A percentile compares a stretch with the other conserved stretches of the same genome.
These are phyloP conservation scores for Sphaerostilbella broomeana DNA, from an alignment of 2,329 filamentous ascomycete genomes.

Conservation along the genomic window DNA sequence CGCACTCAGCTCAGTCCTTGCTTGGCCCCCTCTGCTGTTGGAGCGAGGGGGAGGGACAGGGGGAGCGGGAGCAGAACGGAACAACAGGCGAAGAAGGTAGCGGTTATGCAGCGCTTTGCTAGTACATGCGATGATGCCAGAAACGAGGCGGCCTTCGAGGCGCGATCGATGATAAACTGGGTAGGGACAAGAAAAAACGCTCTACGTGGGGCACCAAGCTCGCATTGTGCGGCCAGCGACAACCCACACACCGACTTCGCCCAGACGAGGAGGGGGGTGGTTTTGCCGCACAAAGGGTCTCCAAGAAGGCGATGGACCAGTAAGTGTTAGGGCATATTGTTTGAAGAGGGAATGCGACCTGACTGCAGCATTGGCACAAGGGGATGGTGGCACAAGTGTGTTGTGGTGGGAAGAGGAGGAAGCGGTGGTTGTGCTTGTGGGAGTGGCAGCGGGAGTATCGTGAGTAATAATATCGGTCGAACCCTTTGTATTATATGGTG, in stretches of 20 bases:
- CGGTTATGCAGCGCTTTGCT: no score
- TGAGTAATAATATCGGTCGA: no score
- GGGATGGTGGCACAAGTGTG: not conserved
- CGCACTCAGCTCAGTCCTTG: constrained; percentile 8
- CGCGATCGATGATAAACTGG: not conserved
- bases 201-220: constrained; percentile 2
- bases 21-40: constrained; percentile 11
- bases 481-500: no score
- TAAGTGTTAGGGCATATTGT: constrained; percentile 1
- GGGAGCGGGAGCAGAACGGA: constrained; percentile 6
- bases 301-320: constrained; percentile 2
- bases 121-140: no score
- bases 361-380: no score
- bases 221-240: not conserved
- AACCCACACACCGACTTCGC: constrained; percentile 10
- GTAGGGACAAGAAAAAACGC: constrained; percentile 2
- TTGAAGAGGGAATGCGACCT: not conserved
- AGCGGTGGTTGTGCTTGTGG: no score
- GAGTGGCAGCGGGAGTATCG: no score
- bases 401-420: not conserved
- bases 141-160: not conserved
- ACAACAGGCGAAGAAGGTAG: not conserved
- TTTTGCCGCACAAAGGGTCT: constrained; percentile 2
- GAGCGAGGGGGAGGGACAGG: constrained; percentile 15
- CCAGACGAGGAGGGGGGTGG: no score